Base-by-base conservation (phyloP, 768 basidiomycete species). In the Amanita polypyramis region DNA sequence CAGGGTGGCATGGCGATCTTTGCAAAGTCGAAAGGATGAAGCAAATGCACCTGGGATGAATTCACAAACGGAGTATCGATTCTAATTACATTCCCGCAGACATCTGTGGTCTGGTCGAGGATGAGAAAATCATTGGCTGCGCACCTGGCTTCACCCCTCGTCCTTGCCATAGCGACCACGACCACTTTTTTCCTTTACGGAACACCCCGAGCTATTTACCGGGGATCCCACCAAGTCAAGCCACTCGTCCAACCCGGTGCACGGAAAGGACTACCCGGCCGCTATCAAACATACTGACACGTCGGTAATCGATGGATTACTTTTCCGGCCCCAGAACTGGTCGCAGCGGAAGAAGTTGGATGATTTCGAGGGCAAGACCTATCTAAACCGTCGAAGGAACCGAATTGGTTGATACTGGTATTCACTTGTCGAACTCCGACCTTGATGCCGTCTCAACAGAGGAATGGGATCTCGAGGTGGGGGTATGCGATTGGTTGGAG, bases 321-420 rank as follows among this genome's bases (percentile, higher is more conserved):
- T 58, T 8, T 36, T 58, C 38, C 35, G 33, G 46, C 53, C 57
- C 47, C 51, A 56, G 35, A 44, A 53, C 49, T 35, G 48, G 48
- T 55, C 52, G n/a, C 55, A 58, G 47, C 25, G 25, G 25, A 27
- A 27, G 44, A 56, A 55, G 36, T 29, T 58, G 19, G 55, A 58
- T 40, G 56, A 58, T 50, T 58, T 56, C 25, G 57, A 58, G 51
- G 57, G 57, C 40, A 53, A 56, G 25, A 30, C 54, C 11, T 56
- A 55, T 46, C 2, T 29, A 23, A 23, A 43, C 41, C 25, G 41
- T 43, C 15, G 41, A 27, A 3, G 41, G 25, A 25, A 23, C 1
- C 11, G 9, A 43, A 29, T 20, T 25, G 21, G 25, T 29, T 2
- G 25, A 43, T 23, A 25, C 41, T 1, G 41, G 29, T 29, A 30